phyloP scores from a whole-genome alignment of 495 filamentous ascomycete species.

The Hypoxylon crocopeplum region DNA sequence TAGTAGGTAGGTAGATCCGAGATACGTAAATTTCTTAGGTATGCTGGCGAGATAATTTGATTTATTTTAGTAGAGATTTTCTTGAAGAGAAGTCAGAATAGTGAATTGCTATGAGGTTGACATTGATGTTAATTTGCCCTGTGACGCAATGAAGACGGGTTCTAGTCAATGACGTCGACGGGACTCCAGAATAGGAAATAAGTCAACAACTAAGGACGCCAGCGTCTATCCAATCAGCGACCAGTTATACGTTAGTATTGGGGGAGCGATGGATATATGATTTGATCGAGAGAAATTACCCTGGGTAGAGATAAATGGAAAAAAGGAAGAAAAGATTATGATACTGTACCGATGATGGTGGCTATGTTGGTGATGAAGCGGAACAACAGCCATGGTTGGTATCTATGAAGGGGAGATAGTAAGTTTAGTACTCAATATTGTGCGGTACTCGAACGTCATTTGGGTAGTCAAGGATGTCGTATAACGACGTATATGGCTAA shows the following conservation, averaged over 20 bases:
- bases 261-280: no score
- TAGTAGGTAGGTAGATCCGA: neutral
- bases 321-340: no score
- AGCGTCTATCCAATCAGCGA: no score
- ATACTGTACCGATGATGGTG: no score
- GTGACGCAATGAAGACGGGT: slow-evolving; percentile 18
- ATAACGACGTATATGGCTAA: slow-evolving; percentile 39
- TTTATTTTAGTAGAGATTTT: neutral
- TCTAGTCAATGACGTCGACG: slow-evolving; percentile 33
- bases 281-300: no score
- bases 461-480: slow-evolving; percentile 50
- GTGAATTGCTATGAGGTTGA: neutral
- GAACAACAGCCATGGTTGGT: no score
- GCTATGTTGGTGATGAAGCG: no score
- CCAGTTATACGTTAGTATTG: no score
- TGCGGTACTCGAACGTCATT: slow-evolving; percentile 53
- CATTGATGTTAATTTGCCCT: neutral
- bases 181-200: slow-evolving; percentile 6
- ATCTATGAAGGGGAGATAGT: no score
- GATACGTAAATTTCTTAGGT: neutral
- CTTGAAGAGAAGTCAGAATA: neutral
- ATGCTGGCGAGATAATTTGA: neutral
- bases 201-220: no score
- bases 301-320: no score
- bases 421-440: no score